Percentiles rank a stretch among this genome's conserved stretches.
Conservation (phyloP, 805 yeast species). For the Candida ficus region DNA sequence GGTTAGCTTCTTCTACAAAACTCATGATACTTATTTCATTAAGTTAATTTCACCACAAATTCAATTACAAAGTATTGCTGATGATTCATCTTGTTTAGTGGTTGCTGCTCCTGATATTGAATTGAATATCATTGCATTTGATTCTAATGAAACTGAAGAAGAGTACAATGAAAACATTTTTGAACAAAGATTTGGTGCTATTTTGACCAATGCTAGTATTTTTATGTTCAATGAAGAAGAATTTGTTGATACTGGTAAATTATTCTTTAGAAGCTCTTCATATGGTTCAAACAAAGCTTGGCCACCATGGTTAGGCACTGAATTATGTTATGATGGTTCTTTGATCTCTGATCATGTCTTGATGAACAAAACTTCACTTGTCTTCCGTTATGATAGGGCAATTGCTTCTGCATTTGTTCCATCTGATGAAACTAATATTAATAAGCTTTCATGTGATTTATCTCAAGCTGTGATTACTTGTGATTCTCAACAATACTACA, state of each 20-base stretch:
- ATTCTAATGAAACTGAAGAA: constrained; percentile 38
- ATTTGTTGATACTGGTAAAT: constrained; percentile 33
- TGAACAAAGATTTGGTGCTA: constrained; percentile 65
- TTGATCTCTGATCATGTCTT: constrained; percentile 45
- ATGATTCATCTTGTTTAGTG: constrained; percentile 54
- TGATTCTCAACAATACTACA: constrained; percentile 68
- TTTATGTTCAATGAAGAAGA: constrained; percentile 58
- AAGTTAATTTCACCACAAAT: constrained; percentile 78
- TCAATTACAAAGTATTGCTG: constrained; percentile 53
- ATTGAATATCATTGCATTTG: constrained; percentile 61
- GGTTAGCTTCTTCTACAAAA: constrained; percentile 30
- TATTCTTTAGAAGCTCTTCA: constrained; percentile 39
- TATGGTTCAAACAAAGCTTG: constrained; percentile 65
- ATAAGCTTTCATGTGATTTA: constrained; percentile 55
- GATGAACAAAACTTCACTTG: constrained; percentile 58
- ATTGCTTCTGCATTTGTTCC: constrained; percentile 37
- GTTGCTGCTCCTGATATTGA: constrained; percentile 73
- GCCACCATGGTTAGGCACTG: constrained; percentile 90
- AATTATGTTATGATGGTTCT: constrained; percentile 54
- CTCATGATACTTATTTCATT: constrained; percentile 54
- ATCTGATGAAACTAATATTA: constrained; percentile 28
- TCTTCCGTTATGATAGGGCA: constrained; percentile 54
- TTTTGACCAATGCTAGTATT: constrained; percentile 66
- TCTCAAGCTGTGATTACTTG: constrained; percentile 65
- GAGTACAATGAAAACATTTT: constrained; percentile 41